Evolutionary conservation across 2,329 filamentous ascomycete genomes (phyloP).

Genomic region (Neophaeococcomyces mojaviensis): DNA sequence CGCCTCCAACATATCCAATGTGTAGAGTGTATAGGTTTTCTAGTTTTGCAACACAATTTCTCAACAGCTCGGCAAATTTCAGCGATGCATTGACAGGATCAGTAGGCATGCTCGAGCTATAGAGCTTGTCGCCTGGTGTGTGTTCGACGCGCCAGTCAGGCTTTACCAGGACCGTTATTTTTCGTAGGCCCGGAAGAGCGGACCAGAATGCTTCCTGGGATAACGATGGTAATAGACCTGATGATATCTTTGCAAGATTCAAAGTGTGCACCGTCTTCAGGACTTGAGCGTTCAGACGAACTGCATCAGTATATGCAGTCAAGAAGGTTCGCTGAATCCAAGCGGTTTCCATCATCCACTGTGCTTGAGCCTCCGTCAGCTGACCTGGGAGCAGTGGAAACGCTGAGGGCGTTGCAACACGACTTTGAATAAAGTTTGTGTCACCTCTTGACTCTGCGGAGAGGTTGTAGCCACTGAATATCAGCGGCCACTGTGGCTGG

Average conservation of each 20-base stretch:
- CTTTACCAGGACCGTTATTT: conserved; percentile 53
- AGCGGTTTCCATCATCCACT: conserved; percentile 60
- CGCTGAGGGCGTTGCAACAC: conserved; percentile 20
- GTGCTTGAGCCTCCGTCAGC: conserved; percentile 57
- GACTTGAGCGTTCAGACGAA: conserved; percentile 52
- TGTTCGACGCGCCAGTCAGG: conserved; percentile 58
- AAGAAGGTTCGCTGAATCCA: conserved; percentile 64
- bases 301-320: conserved; percentile 57
- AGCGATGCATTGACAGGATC: conserved; percentile 46
- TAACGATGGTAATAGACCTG: conserved; percentile 51
- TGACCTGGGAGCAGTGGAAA: conserved; percentile 44
- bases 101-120: conserved; percentile 42
- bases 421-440: conserved; percentile 17
- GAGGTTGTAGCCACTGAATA: conserved; percentile 27
- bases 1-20: conserved; percentile 61
- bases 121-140: conserved; percentile 44
- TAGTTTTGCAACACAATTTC: conserved; percentile 41
- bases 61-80: conserved; percentile 48
- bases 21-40: conserved; percentile 51
- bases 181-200: conserved; percentile 46
- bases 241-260: conserved; percentile 58
- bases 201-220: conserved; percentile 55
- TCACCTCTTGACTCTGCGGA: conserved; percentile 19
- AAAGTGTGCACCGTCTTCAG: conserved; percentile 52
- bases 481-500: conserved; percentile 21